phyloP scores from a whole-genome alignment of 169 alveolate genomes.

The Cryptosporidium parvum region DNA sequence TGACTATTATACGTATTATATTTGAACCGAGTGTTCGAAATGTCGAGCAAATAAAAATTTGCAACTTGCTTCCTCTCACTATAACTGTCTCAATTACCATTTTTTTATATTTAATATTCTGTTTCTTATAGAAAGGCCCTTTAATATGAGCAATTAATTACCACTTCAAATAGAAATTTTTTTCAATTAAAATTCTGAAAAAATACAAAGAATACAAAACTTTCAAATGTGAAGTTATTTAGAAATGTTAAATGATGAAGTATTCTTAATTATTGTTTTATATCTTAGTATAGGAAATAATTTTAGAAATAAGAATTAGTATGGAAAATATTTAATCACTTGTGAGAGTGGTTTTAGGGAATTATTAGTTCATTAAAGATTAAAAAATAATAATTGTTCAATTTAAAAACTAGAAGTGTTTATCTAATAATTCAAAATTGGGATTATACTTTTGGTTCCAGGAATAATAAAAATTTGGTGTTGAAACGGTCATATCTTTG shows the following conservation, averaged over 20 bases:
- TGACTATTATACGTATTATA: neutral
- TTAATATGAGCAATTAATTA: neutral
- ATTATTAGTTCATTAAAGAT: neutral
- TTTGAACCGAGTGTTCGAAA: neutral
- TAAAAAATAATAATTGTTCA: neutral
- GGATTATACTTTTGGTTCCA: constrained; percentile 2
- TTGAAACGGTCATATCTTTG: neutral
- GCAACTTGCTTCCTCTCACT: neutral
- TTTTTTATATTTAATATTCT: neutral
- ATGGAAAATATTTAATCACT: neutral
- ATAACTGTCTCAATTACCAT: neutral
- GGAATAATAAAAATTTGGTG: neutral
- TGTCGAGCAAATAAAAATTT: neutral
- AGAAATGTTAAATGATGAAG: neutral
- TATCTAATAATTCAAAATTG: constrained; percentile 29
- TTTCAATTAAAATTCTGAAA: neutral
- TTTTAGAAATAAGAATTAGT: neutral
- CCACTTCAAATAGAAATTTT: neutral
- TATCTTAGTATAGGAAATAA: neutral
- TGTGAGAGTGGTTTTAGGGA: neutral
- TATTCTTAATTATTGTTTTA: neutral
- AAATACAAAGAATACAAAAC: too few species aligned
- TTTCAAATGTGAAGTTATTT: neutral
- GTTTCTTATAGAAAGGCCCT: neutral
- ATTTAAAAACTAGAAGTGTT: neutral